Base-by-base conservation (phyloP, 345 rosid genomes). In the Hypericum perforatum region DNA sequence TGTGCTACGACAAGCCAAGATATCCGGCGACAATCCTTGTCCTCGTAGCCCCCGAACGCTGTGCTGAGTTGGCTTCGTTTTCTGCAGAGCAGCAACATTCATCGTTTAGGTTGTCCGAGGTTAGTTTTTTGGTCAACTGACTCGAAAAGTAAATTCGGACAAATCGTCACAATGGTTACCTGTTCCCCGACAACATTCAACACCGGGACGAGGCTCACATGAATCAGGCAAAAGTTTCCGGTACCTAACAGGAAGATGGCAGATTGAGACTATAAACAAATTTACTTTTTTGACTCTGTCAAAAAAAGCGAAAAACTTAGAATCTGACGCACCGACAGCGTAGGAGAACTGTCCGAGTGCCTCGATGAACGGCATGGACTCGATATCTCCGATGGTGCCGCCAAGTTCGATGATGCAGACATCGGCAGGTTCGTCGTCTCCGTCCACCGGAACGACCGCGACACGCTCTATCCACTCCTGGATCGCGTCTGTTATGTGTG, bases 1-100 rank as follows among this genome's bases (percentile, higher is more conserved):
- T 15, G 94, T 70, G 74, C 91, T 88, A 45, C 98, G 88, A 74
- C 98, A 92, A 69, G 91, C 98, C 67, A 92, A 74, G 52, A 92
- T 80, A 56, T 85, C 64, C 11, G 98, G 98, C 14, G 79, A 70
- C 85, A 92, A 68, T 49, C 98, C 98, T 57, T 83, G 82, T 54
- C 89, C 94, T 74, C 91, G 76, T 9, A 92, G 73, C 55, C 81
- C 86, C 32, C 85, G 70, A 64, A 92, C 97, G 56, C 98, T 88
- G 50, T 88, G 98, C 68, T 92, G 98, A 9, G 98, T 92, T 45
- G 98, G 98, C 71, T 92, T 92, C 62, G 98, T 92, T 84, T 92
- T 92, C 97, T 92, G 76, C 7, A 50, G 45, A 22, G 46, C 37
- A 22, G 46, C 37, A 39, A 32, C 54, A 53, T 42, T 16, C 41